phyloP scores from a whole-genome alignment of 805 yeast species.

The Spathaspora hagerdaliae region DNA sequence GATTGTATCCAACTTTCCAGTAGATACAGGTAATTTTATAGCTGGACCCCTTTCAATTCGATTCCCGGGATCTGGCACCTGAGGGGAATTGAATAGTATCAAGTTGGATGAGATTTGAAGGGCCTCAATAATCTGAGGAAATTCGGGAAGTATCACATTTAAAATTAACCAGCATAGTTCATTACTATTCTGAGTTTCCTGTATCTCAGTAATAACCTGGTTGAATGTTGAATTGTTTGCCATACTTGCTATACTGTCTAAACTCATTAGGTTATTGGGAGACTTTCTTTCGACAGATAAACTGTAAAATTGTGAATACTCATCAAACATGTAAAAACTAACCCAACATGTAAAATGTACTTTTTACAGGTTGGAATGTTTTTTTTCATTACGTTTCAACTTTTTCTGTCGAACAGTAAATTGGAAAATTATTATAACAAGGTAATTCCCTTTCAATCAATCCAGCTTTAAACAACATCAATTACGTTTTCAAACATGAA shows the following conservation, averaged over 20 bases:
- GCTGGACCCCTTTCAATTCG: slow-evolving; percentile 33
- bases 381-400: background rate
- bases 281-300: no score
- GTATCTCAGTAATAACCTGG: slow-evolving; percentile 1
- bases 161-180: slow-evolving; percentile 31
- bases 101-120: slow-evolving; percentile 35
- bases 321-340: no score
- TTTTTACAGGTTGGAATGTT: background rate
- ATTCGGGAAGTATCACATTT: slow-evolving; percentile 21
- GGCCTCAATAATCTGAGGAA: slow-evolving; percentile 33
- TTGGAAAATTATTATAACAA: no score
- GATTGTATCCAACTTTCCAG: slow-evolving; percentile 46
- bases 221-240: no score
- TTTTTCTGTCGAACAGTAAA: background rate
- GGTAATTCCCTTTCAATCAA: background rate
- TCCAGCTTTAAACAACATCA: slow-evolving; percentile 9
- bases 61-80: slow-evolving; percentile 23
- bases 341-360: no score
- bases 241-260: no score
- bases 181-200: slow-evolving; percentile 8
- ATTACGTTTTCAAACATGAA: slow-evolving; percentile 49
- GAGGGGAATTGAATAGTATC: slow-evolving; percentile 33
- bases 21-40: slow-evolving; percentile 54
- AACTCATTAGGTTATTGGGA: no score
- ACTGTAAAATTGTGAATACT: no score